Evolutionary conservation across 1,284 basidiomycete species (phyloP).

Genomic region (Bjerkandera adusta): DNA sequence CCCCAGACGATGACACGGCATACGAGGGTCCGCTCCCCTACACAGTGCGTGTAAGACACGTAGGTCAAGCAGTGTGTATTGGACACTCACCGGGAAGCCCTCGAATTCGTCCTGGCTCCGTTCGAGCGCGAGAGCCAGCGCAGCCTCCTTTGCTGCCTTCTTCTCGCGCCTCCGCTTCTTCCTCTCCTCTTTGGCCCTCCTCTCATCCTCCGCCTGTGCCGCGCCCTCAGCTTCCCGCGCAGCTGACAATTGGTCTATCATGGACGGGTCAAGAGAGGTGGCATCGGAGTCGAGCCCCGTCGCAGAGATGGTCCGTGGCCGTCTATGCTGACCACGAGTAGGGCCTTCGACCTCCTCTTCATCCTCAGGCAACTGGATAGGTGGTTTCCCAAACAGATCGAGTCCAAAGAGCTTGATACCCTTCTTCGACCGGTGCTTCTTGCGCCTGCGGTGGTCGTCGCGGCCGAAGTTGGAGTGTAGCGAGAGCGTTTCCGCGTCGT

Average conservation of each 20-base stretch:
- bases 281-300: constrained; percentile 68
- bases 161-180: constrained; percentile 41
- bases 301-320: constrained; percentile 36
- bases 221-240: constrained; percentile 34
- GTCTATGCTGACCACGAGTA: constrained; percentile 5
- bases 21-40: constrained; percentile 32
- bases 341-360: constrained; percentile 33
- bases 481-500: constrained; percentile 60
- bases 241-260: constrained; percentile 47
- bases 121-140: constrained; percentile 41
- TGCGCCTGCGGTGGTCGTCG: constrained; percentile 29
- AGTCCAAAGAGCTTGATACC: constrained; percentile 59
- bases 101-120: constrained; percentile 44
- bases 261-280: constrained; percentile 52
- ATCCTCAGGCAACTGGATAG: constrained; percentile 56
- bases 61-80: neutral
- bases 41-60: neutral
- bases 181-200: constrained; percentile 45
- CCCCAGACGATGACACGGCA: constrained; percentile 20
- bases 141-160: constrained; percentile 42
- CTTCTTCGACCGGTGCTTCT: constrained; percentile 33
- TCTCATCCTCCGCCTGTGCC: constrained; percentile 39
- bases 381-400: constrained; percentile 57
- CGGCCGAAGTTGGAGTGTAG: constrained; percentile 61
- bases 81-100: constrained; percentile 50